Base-by-base conservation (phyloP, 108 stramenopile species). In the Nannochloropsis oceanica region DNA sequence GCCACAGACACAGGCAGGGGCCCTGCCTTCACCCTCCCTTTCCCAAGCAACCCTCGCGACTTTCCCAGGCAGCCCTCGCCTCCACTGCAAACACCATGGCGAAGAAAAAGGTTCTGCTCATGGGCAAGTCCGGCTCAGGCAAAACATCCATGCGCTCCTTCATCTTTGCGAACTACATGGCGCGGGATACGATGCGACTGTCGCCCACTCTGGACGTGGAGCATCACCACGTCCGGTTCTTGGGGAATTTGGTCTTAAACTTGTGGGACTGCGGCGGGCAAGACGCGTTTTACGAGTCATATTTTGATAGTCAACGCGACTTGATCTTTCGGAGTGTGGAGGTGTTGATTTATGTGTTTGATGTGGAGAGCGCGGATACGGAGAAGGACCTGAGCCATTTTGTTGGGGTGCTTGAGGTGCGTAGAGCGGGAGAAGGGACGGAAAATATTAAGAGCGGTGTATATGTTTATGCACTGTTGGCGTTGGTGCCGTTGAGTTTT, bases 241-340 rank as follows among this genome's bases (percentile, higher is more conserved):
- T 99, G n/a, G 97, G 97, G 26, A 95, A 97, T 84, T 88, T 99
- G 26, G 95, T 96, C 25, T 92, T 99, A 80, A 98, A 97, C 85
- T 91, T 99, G n/a, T 99, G 99, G 99, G 99, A 99, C 91, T 99
- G 99, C 90, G 99, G 99, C 13, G 99, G 99, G 18, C 92, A 93
- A 82, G 97, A 98, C 86, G 94, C 94, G 87, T 98, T 99, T 85
- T 99, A 95, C 87, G 97, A 98, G 85, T 92, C 91, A 80, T 99
- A 99, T 91, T 98, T 99, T 89, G 97, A 98, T 84, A 85, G 93
- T 27, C 95, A 97, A 91, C 93, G 96, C n/a, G 96, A 98, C 83
- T 93, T 95, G 42, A 99, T 99, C 81, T 99, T 99, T 91, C 92
- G 96, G 12, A 90, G 92, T 85, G 99, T 99, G 82, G 99, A 97